A percentile compares a stretch with the other conserved stretches of the same genome.
Conservation (phyloP, 495 filamentous ascomycete species). For the Aspergillus kassunensis region DNA sequence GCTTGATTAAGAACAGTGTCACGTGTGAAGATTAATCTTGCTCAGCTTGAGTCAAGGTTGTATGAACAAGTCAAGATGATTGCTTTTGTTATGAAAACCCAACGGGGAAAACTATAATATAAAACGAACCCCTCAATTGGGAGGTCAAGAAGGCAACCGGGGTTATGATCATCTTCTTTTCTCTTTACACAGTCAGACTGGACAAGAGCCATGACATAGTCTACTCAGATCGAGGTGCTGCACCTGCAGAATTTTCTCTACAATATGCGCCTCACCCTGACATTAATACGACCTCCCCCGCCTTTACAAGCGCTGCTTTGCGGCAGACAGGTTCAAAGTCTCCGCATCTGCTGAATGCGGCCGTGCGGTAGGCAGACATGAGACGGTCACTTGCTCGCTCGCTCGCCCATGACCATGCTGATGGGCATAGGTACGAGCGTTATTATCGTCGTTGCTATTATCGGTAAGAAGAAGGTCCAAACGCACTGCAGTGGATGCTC, state of each 20-base stretch:
- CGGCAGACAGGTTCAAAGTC: background rate
- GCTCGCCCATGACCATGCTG: background rate
- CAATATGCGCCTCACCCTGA: conserved; percentile 8
- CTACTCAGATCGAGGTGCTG: conserved; percentile 10
- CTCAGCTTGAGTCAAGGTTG: background rate
- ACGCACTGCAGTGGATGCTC: conserved; percentile 3
- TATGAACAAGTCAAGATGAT: background rate
- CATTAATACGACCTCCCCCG: conserved; percentile 11
- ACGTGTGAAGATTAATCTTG: conserved; percentile 8
- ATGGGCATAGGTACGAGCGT: conserved; percentile 1
- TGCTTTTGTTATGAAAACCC: conserved; percentile 11
- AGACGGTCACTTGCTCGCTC: background rate
- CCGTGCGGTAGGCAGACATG: background rate
- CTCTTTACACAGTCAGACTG: background rate
- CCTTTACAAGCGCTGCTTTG: conserved; percentile 5
- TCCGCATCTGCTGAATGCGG: conserved; percentile 2
- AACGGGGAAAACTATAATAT: conserved; percentile 12
- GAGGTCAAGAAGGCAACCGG: conserved; percentile 11
- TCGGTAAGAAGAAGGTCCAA: conserved; percentile 5
- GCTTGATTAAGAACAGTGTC: conserved; percentile 12
- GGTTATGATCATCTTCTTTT: conserved; percentile 1
- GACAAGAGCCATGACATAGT: conserved; percentile 3
- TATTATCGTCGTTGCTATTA: background rate
- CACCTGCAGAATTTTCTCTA: conserved; percentile 11
- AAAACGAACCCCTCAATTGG: conserved; percentile 1